Conservation (phyloP, 225 moss, liverwort and hornwort genomes). For the Lunularia cruciata region DNA sequence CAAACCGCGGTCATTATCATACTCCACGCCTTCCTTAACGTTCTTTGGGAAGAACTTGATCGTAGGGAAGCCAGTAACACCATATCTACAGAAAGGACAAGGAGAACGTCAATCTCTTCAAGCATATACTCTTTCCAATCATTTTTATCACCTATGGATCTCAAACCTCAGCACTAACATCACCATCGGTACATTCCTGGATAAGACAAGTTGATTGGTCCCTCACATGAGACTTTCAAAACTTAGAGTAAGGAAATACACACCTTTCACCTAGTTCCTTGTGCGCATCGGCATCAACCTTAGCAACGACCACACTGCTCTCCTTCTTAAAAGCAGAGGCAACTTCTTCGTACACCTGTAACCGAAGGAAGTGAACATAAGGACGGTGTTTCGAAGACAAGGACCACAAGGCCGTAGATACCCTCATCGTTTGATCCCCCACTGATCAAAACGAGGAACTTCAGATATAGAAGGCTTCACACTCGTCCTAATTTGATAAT, state of each 20-base stretch:
- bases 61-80: conserved; percentile 89
- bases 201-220: too few species aligned
- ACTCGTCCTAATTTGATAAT: too few species aligned
- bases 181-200: too few species aligned
- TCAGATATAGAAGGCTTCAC: too few species aligned
- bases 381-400: neutral
- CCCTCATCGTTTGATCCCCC: neutral
- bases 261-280: conserved; percentile 84
- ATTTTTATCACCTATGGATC: too few species aligned
- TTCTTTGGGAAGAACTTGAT: conserved; percentile 85
- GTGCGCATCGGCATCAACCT: conserved; percentile 90
- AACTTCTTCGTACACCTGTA: conserved; percentile 72
- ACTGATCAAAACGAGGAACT: neutral
- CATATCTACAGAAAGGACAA: conserved; percentile 46
- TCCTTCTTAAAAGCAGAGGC: conserved; percentile 85
- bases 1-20: conserved; percentile 65
- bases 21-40: conserved; percentile 87
- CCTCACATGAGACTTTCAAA: neutral
- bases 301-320: conserved; percentile 75
- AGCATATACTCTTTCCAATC: too few species aligned
- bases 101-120: too few species aligned
- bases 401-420: neutral
- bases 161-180: too few species aligned
- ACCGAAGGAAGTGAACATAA: neutral
- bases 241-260: neutral